A percentile compares a stretch with the other conserved stretches of the same genome.
Conservation (phyloP, 1,284 basidiomycete genomes). For the Leccinum insigne region DNA sequence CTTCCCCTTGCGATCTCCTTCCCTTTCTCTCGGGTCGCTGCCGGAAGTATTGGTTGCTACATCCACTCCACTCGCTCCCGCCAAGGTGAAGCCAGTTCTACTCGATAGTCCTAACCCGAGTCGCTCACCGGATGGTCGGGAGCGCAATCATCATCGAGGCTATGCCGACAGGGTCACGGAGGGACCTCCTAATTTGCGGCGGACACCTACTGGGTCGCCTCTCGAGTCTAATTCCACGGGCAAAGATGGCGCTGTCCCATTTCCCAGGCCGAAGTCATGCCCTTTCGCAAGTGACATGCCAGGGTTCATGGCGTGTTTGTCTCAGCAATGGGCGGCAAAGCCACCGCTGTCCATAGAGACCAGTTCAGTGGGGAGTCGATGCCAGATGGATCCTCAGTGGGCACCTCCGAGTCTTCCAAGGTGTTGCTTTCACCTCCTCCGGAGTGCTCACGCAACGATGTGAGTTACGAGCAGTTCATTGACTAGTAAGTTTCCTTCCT, state of each 20-base stretch:
- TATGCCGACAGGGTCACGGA: constrained; percentile 40
- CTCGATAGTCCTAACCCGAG: constrained; percentile 34
- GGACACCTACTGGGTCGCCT: constrained; percentile 47
- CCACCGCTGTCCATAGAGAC: constrained; percentile 22
- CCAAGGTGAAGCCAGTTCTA: constrained; percentile 9
- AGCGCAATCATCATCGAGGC: constrained; percentile 49
- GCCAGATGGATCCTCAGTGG: constrained; percentile 45
- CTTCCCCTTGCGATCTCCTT: background rate
- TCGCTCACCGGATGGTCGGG: constrained; percentile 17
- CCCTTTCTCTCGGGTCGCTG: constrained; percentile 39
- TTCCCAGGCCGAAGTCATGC: constrained; percentile 38
- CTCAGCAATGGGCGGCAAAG: constrained; percentile 9
- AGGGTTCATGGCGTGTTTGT: background rate
- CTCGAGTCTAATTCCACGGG: constrained; percentile 16
- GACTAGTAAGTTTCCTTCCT: constrained; percentile 49
- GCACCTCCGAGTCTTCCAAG: constrained; percentile 29
- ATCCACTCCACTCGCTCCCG: constrained; percentile 7
- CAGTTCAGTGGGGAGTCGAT: constrained; percentile 51
- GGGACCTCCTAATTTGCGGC: constrained; percentile 31
- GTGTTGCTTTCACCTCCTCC: constrained; percentile 36
- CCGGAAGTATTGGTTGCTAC: constrained; percentile 31
- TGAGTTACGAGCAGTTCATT: constrained; percentile 61
- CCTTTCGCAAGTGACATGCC: constrained; percentile 32
- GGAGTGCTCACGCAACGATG: constrained; percentile 27
- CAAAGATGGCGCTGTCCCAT: background rate